phyloP scores from a whole-genome alignment of 495 filamentous ascomycete genomes.

The Chaetomidium leptoderma region DNA sequence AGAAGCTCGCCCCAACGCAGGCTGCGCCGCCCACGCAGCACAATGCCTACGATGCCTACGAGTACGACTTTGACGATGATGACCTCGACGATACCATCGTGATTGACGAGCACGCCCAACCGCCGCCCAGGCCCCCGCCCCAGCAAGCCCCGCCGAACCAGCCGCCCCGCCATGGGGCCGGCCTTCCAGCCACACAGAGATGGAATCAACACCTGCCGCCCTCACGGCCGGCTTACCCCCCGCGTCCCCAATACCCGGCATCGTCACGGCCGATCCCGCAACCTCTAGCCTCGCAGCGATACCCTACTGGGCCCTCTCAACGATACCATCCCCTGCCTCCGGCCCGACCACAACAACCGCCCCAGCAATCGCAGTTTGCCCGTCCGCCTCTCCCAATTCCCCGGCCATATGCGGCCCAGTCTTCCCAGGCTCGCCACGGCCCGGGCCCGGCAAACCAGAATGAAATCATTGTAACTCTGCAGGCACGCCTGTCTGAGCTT shows the following conservation, averaged over 20 bases:
- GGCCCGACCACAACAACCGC: slow-evolving; percentile 13
- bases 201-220: slow-evolving; percentile 24
- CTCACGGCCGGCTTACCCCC: slow-evolving; percentile 7
- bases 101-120: slow-evolving; percentile 27
- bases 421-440: slow-evolving; percentile 14
- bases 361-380: slow-evolving; percentile 27
- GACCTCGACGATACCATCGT: slow-evolving; percentile 33
- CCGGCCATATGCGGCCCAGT: slow-evolving; percentile 18
- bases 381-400: slow-evolving; percentile 17
- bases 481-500: slow-evolving; percentile 35
- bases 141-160: slow-evolving; percentile 8
- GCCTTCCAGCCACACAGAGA: slow-evolving; percentile 22
- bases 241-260: slow-evolving; percentile 18
- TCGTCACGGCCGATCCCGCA: slow-evolving; percentile 9
- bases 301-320: slow-evolving; percentile 22
- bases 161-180: slow-evolving; percentile 9
- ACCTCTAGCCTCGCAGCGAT: slow-evolving; percentile 18
- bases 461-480: slow-evolving; percentile 29
- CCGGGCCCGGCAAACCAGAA: slow-evolving; percentile 14
- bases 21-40: neutral
- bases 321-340: slow-evolving; percentile 20
- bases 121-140: slow-evolving; percentile 1
- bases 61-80: slow-evolving; percentile 28
- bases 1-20: slow-evolving; percentile 29
- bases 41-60: slow-evolving; percentile 8